phyloP scores from a whole-genome alignment of 1,284 basidiomycete species.

The Trametes versicolor region DNA sequence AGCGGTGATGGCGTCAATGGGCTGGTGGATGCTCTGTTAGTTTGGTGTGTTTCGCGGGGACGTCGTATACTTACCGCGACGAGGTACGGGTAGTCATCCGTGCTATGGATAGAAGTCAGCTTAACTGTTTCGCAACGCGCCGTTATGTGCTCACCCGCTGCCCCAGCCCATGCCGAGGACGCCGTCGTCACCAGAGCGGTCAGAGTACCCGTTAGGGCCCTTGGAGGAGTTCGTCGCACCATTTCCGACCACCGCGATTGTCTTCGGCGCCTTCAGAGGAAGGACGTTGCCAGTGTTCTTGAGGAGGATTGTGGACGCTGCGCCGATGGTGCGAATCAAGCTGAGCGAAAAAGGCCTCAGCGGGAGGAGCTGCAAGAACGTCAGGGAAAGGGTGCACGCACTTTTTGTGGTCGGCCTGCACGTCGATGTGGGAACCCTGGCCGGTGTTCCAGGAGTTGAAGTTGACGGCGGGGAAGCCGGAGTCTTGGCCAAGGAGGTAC shows the following conservation, averaged over 20 bases:
- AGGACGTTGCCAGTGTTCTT: conserved; percentile 71
- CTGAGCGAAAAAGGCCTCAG: conserved; percentile 42
- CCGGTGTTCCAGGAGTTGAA: conserved; percentile 47
- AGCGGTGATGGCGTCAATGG: conserved; percentile 59
- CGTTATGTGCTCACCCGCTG: conserved; percentile 49
- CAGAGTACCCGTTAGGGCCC: conserved; percentile 67
- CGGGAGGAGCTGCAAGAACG: neutral
- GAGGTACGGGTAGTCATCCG: conserved; percentile 46
- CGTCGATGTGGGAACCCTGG: conserved; percentile 44
- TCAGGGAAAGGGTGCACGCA: conserved; percentile 38
- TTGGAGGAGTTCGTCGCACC: conserved; percentile 65
- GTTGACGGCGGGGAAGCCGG: conserved; percentile 60
- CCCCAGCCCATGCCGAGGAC: conserved; percentile 70
- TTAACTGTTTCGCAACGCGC: too few species aligned
- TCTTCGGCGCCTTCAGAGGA: conserved; percentile 63
- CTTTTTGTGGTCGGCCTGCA: conserved; percentile 64
- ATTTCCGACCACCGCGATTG: conserved; percentile 69
- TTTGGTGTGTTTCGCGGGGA: neutral
- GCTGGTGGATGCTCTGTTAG: conserved; percentile 41
- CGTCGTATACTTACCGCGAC: conserved; percentile 37
- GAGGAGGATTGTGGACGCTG: conserved; percentile 76
- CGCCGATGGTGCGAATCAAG: conserved; percentile 73
- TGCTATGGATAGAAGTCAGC: conserved; percentile 27
- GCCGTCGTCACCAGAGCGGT: conserved; percentile 41
- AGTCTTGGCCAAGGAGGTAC: conserved; percentile 72